phyloP scores from a whole-genome alignment of 2,329 filamentous ascomycete species.

The Cladophialophora immunda region DNA sequence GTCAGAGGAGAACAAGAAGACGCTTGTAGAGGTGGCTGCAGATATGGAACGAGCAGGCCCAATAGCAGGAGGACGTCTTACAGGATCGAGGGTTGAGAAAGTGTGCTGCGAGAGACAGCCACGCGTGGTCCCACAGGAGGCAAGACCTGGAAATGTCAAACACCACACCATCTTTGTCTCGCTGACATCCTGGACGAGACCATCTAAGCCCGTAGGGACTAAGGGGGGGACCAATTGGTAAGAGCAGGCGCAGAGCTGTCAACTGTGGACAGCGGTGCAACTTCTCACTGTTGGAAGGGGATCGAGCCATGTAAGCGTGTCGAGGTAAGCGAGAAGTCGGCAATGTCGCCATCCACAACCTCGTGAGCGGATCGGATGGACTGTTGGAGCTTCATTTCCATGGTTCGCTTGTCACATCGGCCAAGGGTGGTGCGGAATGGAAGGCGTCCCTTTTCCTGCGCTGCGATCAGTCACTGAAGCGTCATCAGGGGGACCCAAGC shows the following conservation, averaged over 20 bases:
- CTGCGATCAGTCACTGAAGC: background rate
- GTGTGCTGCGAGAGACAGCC: background rate
- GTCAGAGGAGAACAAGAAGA: background rate
- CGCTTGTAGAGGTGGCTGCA: conserved; percentile 18
- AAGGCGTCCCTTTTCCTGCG: background rate
- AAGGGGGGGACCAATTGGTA: background rate
- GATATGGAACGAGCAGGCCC: background rate
- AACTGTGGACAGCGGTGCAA: background rate
- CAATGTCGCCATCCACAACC: background rate
- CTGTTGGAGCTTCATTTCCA: background rate
- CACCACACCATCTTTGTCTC: background rate
- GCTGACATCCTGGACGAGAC: background rate
- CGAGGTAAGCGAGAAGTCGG: conserved; percentile 18
- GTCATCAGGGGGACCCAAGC: background rate
- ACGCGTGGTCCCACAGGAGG: background rate
- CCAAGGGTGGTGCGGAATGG: background rate
- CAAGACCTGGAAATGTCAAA: background rate
- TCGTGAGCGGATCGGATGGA: background rate
- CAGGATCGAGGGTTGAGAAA: conserved; percentile 5
- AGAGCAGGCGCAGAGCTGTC: background rate
- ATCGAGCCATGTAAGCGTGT: conserved; percentile 5
- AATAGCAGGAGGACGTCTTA: conserved; percentile 10
- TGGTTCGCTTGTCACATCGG: background rate
- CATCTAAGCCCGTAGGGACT: background rate
- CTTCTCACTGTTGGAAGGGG: background rate